Evolutionary conservation across 1,139 yeast genomes (phyloP), one percentile per base, ranked within the genome.

Genomic region (Candida labiduridarum): DNA sequence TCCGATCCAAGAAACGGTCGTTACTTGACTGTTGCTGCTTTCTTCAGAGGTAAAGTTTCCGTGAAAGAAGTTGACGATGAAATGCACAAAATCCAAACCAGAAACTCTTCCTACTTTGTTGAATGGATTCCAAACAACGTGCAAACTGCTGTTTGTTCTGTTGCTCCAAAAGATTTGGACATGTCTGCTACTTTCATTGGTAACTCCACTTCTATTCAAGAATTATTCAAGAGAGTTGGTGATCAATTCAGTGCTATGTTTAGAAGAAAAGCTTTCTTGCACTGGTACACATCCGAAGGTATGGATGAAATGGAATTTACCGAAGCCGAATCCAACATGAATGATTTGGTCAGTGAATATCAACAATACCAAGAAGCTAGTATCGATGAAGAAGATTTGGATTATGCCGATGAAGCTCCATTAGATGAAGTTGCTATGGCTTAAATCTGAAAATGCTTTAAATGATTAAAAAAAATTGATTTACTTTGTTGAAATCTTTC

Each of bases 91-190:
- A 89, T 88, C 54, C 96, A 90, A 75, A 83, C 87, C 53, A 85
- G 87, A 71, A 87, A 89, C 71, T 79, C 91, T 19, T 82, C 85
- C 51, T 84, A 86, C 68, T 89, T 89, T 65, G 97, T 91, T 52
- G 97, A 91, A 71, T 91, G 97, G 97, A 91, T 91, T 73, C 97
- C 97, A 66, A 90, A 90, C 72, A 91, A 91, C 68, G 96, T 91
- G 57, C 97, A 91, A 76, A 88, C 96, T 39, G 94, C 96, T 51
- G 90, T 90, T 53, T 89, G 96, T 73, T 85, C 94, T 16, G 94
- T 89, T 56, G 89, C 97, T 43, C 96, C 97, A 62, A 83, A 81
- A 71, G 95, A 80, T 62, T 78, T 86, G 64, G 92, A 87, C 64
- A 88, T 89, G 90, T 78, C 96, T 52, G 97, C 96, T 47, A 90